Percentiles rank a stretch among this genome's conserved stretches.
These are phyloP conservation scores for Irpex rosettiformis DNA, from an alignment of 1,284 basidiomycete species.

Conservation along the genomic window DNA sequence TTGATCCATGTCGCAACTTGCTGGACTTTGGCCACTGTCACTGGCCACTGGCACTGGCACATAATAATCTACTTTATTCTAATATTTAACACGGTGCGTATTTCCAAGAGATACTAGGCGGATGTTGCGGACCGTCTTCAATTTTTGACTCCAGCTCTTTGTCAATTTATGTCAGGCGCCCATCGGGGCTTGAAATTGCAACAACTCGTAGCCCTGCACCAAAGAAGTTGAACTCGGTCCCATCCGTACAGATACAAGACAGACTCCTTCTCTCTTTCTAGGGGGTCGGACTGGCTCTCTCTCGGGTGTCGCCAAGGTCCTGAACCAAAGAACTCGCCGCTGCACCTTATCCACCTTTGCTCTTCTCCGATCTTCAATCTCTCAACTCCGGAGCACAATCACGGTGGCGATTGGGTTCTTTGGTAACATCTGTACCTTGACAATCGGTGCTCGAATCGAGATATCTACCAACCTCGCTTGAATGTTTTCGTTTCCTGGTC, in stretches of 20 bases:
- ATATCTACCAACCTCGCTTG: slow-evolving; percentile 5
- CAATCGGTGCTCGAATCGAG: slow-evolving; percentile 16
- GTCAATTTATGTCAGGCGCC: background rate
- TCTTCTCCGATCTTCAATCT: slow-evolving; percentile 8
- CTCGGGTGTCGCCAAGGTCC: background rate
- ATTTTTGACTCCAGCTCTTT: background rate
- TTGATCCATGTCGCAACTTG: too few relatives aligned
- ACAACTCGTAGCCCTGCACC: background rate
- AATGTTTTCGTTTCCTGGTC: slow-evolving; percentile 3
- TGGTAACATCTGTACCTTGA: slow-evolving; percentile 15
- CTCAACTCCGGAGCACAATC: background rate
- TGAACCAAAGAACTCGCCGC: background rate
- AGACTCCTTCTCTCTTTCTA: background rate
- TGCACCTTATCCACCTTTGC: background rate
- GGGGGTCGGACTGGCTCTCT: background rate
- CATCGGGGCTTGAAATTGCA: background rate
- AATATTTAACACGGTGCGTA: too few relatives aligned
- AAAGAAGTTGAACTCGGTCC: background rate
- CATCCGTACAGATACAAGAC: background rate
- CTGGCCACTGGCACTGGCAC: too few relatives aligned
- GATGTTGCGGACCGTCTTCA: too few relatives aligned
- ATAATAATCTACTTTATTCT: too few relatives aligned
- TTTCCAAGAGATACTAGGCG: too few relatives aligned
- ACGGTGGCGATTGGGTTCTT: slow-evolving; percentile 12
- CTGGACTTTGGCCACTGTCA: too few relatives aligned